phyloP scores from a whole-genome alignment of 495 filamentous ascomycete species.

The Oidiodendron maius region DNA sequence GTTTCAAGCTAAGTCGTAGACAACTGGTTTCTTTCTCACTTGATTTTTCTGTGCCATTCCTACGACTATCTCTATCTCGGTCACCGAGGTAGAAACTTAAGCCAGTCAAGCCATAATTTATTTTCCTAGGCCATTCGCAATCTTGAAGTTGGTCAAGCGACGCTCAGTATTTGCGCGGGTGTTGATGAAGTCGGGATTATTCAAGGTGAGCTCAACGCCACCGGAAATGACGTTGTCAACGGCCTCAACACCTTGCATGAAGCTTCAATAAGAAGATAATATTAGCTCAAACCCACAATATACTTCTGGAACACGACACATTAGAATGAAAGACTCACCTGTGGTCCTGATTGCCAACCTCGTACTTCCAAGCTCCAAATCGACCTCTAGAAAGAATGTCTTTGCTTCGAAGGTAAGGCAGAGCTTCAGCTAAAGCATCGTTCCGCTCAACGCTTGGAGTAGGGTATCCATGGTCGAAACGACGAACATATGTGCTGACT shows the following conservation, averaged over 20 bases:
- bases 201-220: constrained; percentile 90
- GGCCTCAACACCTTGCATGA: constrained; percentile 98
- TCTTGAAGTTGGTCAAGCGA: too few relatives aligned
- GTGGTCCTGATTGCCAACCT: constrained; percentile 51
- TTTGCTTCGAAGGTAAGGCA: constrained; percentile 83
- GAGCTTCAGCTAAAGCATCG: constrained; percentile 83
- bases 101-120: too few relatives aligned
- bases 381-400: constrained; percentile 94
- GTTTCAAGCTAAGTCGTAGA: too few relatives aligned
- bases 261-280: constrained; percentile 95
- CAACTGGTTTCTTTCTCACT: too few relatives aligned
- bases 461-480: constrained; percentile 98
- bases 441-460: constrained; percentile 94
- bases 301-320: too few relatives aligned
- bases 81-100: too few relatives aligned
- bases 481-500: constrained; percentile 95
- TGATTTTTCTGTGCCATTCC: too few relatives aligned
- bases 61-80: too few relatives aligned
- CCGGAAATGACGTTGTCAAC: constrained; percentile 94
- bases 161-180: constrained; percentile 81
- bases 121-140: too few relatives aligned
- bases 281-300: constrained; percentile 66
- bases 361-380: constrained; percentile 98
- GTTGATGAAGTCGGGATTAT: constrained; percentile 99
- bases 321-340: neutral